Evolutionary conservation across 108 stramenopile genomes (phyloP), one percentile per base, ranked within the genome.

Genomic region (Licmophora abbreviata): DNA sequence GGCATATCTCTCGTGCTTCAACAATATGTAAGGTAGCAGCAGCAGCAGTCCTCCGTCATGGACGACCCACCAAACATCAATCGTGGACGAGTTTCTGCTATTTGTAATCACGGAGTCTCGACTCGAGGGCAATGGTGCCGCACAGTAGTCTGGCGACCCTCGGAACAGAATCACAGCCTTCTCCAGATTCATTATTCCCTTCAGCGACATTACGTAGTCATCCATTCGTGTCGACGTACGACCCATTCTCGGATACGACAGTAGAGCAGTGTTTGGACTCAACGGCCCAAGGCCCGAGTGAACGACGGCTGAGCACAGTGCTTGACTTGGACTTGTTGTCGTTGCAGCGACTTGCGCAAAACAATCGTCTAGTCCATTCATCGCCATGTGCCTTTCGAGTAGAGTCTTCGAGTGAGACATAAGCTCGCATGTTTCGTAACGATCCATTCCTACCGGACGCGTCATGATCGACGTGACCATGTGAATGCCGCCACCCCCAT

Each of bases 61-160:
- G 11, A 77, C 71, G 37, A 86, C 62, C 88, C 88, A 89, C 79
- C 80, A 89, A 31, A 89, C 63, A 57, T 89, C 88, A 42, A 89
- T 81, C 21, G 72, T 73, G 25, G 6, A 33, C 41, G 36, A 21
- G 29, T 23, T 61, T 34, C 32, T 56, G 17, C 18, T 10, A 18
- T 41, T 32, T 4, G 12, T 45, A 14, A 53, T 49, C n/a, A n/a
- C n/a, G n/a, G n/a, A n/a, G n/a, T n/a, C n/a, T n/a, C n/a, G n/a
- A n/a, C n/a, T n/a, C n/a, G n/a, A n/a, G n/a, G n/a, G n/a, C n/a
- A n/a, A n/a, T n/a, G n/a, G n/a, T n/a, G n/a, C n/a, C 27, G 38
- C 48, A 4, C 63, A 63, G 52, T 64, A 64, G 11, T 38, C 48
- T 15, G 45, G 36, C 30, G 43, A 51, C 6, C 67, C 66, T 57